phyloP scores from a whole-genome alignment of 805 yeast genomes.

The Barnettozyma sucrosica region DNA sequence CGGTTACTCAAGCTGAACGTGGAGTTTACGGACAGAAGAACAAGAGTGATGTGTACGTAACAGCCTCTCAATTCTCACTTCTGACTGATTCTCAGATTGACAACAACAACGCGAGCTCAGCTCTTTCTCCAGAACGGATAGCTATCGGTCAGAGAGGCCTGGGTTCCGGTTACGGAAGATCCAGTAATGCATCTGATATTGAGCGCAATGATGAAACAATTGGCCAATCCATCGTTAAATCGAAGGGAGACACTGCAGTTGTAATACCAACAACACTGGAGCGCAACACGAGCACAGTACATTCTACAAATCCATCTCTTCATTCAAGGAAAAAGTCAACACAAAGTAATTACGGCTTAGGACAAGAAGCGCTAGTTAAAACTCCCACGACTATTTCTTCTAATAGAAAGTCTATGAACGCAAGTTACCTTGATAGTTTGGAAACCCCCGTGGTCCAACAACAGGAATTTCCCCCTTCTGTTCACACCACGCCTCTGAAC shows the following conservation, averaged over 20 bases:
- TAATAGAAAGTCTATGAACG: neutral
- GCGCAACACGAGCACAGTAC: neutral
- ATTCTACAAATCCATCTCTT: neutral
- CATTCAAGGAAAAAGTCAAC: neutral
- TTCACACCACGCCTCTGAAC: constrained; percentile 6
- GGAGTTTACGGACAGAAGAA: neutral
- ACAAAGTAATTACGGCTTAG: neutral
- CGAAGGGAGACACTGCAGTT: neutral
- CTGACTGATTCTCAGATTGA: constrained; percentile 8
- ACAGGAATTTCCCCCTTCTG: constrained; percentile 2
- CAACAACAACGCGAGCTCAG: neutral
- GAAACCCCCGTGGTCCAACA: constrained; percentile 4
- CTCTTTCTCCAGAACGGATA: neutral
- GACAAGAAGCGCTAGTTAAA: neutral
- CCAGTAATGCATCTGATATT: neutral
- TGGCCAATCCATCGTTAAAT: neutral
- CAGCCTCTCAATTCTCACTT: constrained; percentile 34
- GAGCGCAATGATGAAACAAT: neutral
- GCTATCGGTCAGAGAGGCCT: neutral
- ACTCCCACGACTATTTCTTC: neutral
- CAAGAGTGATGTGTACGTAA: constrained; percentile 31
- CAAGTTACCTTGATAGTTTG: neutral
- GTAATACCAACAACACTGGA: neutral
- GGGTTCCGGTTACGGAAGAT: neutral
- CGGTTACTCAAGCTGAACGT: constrained; percentile 3